phyloP scores from a whole-genome alignment of 495 filamentous ascomycete genomes.

The Xylaria nigripes region DNA sequence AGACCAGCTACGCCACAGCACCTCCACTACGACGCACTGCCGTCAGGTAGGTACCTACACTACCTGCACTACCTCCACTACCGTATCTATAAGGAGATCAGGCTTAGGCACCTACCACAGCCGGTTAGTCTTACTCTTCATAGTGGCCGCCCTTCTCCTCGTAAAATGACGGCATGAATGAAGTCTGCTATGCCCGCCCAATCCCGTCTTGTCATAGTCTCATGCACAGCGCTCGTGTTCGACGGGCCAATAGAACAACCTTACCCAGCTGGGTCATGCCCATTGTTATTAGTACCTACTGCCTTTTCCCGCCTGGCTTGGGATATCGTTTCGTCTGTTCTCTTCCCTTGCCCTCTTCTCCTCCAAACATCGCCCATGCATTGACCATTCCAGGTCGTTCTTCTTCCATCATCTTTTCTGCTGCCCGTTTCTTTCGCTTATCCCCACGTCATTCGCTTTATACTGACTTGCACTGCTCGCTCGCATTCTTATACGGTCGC shows the following conservation, averaged over 20 bases:
- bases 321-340: slow-evolving; percentile 2
- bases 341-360: slow-evolving; percentile 1
- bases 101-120: no score
- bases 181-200: slow-evolving; percentile 1
- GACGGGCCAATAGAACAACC: slow-evolving; percentile 1
- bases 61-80: no score
- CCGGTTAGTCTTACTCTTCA: no score
- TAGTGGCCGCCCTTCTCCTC: not conserved
- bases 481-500: not conserved
- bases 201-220: slow-evolving; percentile 7
- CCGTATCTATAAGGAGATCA: no score
- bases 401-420: slow-evolving; percentile 1
- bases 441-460: slow-evolving; percentile 10
- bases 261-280: not conserved
- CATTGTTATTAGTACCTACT: no score
- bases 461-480: slow-evolving; percentile 1
- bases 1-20: no score
- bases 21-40: no score
- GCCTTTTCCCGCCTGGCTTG: slow-evolving; percentile 7
- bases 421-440: slow-evolving; percentile 5
- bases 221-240: slow-evolving; percentile 12
- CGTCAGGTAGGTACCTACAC: no score
- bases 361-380: not conserved
- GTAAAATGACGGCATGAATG: not conserved
- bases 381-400: not conserved